Conservation (phyloP, 331 rosid genomes). For the Quercus lobata region DNA sequence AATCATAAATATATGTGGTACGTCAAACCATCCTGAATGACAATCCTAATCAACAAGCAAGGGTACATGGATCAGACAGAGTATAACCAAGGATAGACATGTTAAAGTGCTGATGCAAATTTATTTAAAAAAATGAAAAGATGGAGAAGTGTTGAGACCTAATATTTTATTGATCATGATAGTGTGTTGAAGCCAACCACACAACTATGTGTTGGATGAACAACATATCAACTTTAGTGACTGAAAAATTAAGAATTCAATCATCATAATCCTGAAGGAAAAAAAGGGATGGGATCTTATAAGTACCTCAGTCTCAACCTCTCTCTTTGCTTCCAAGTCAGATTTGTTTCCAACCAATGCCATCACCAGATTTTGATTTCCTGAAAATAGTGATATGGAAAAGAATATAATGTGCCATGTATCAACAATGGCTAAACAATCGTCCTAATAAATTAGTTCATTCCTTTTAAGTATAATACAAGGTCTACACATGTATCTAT, state of each 20-base stretch:
- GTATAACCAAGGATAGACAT: background rate
- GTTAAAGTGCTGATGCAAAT: background rate
- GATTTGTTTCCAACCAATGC: conserved; percentile 74
- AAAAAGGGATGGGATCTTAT: background rate
- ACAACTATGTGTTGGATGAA: background rate
- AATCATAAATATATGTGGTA: background rate
- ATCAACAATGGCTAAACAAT: background rate
- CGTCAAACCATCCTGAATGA: background rate
- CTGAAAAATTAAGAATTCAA: background rate
- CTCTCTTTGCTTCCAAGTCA: conserved; percentile 70
- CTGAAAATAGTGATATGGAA: conserved; percentile 25
- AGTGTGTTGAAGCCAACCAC: background rate
- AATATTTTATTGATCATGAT: background rate
- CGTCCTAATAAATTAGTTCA: background rate
- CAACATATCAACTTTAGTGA: background rate
- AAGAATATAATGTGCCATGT: background rate
- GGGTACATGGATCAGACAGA: background rate
- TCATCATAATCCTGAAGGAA: background rate
- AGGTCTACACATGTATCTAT: background rate
- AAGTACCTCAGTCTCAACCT: conserved; percentile 62
- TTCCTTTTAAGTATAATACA: background rate
- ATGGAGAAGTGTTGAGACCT: background rate
- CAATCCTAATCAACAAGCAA: background rate
- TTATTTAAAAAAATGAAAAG: background rate
- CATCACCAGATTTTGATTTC: conserved; percentile 64